Evolutionary conservation across 2,329 filamentous ascomycete species (phyloP).

Genomic region (Apiospora koreana): DNA sequence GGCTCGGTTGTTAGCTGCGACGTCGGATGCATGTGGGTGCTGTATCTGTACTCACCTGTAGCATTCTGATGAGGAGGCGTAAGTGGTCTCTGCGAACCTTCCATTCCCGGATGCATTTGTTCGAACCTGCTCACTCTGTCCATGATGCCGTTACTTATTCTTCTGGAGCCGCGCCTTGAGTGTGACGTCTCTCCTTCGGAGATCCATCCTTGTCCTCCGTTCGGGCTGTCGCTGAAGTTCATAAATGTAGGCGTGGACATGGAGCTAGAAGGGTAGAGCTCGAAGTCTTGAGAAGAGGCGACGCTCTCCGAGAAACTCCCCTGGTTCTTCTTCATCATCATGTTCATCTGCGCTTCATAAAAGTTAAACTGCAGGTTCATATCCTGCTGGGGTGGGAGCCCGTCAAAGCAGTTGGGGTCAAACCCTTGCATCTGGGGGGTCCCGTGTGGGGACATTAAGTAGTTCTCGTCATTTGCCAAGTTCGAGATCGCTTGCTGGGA

Average conservation of each 20-base stretch:
- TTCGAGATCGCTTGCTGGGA: slow-evolving; percentile 37
- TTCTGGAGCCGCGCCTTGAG: slow-evolving; percentile 44
- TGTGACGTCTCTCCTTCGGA: slow-evolving; percentile 49
- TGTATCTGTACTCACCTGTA: slow-evolving; percentile 49
- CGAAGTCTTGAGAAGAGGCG: slow-evolving; percentile 47
- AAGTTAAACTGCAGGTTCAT: slow-evolving; percentile 49
- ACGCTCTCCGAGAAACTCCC: slow-evolving; percentile 43
- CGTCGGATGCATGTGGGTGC: not conserved
- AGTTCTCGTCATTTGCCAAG: slow-evolving; percentile 51
- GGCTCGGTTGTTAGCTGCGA: slow-evolving; percentile 21
- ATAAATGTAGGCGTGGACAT: slow-evolving; percentile 53
- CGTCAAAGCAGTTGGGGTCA: slow-evolving; percentile 45
- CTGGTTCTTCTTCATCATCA: slow-evolving; percentile 50
- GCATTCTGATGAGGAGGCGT: slow-evolving; percentile 65
- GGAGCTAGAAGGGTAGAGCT: slow-evolving; percentile 48
- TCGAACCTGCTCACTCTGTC: slow-evolving; percentile 63
- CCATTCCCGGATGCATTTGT: slow-evolving; percentile 41
- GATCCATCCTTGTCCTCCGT: slow-evolving; percentile 47
- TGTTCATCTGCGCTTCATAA: slow-evolving; percentile 44
- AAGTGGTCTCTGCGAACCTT: slow-evolving; percentile 50
- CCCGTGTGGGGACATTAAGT: slow-evolving; percentile 56
- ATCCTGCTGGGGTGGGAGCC: slow-evolving; percentile 25
- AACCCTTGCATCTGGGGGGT: slow-evolving; percentile 58
- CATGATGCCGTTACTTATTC: slow-evolving; percentile 63
- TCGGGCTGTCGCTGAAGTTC: slow-evolving; percentile 49